These are phyloP conservation scores for Vachellia collinsii DNA, from an alignment of 306 rosid species.

Conservation along the genomic window DNA sequence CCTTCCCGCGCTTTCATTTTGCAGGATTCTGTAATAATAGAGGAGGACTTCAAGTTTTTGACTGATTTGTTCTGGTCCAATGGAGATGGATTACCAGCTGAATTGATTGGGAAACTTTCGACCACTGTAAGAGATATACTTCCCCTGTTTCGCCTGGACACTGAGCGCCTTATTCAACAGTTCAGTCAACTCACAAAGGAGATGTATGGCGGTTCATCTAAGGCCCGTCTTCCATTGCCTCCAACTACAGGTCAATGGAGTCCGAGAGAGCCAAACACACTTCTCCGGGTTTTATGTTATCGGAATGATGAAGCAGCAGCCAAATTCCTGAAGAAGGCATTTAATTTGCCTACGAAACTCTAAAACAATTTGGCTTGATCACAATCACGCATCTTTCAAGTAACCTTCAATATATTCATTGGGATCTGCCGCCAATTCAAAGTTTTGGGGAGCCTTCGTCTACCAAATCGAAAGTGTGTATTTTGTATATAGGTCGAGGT, in stretches of 20 bases:
- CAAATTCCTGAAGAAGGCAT: conserved; percentile 90
- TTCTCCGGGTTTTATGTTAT: conserved; percentile 77
- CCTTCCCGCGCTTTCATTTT: conserved; percentile 74
- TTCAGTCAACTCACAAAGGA: conserved; percentile 53
- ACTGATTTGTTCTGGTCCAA: conserved; percentile 91
- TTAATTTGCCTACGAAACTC: conserved; percentile 77
- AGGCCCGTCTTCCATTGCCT: conserved; percentile 82
- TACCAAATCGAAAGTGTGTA: background rate
- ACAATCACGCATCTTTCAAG: background rate
- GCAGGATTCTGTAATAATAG: conserved; percentile 66
- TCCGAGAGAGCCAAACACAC: conserved; percentile 84
- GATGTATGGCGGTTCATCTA: conserved; percentile 61
- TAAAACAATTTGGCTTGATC: conserved; percentile 35
- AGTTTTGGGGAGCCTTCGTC: background rate
- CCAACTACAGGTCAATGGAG: conserved; percentile 80
- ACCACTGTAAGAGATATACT: conserved; percentile 55
- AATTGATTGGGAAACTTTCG: conserved; percentile 69
- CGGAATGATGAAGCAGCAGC: conserved; percentile 87
- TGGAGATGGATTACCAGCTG: conserved; percentile 90
- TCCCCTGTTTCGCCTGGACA: conserved; percentile 56
- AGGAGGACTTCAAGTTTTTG: conserved; percentile 86
- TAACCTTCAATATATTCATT: conserved; percentile 30
- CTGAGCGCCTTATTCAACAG: conserved; percentile 67
- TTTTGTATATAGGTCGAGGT: conserved; percentile 6
- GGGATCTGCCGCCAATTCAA: conserved; percentile 15